Conservation (phyloP, 345 rosid genomes). For the Salix purpurea region DNA sequence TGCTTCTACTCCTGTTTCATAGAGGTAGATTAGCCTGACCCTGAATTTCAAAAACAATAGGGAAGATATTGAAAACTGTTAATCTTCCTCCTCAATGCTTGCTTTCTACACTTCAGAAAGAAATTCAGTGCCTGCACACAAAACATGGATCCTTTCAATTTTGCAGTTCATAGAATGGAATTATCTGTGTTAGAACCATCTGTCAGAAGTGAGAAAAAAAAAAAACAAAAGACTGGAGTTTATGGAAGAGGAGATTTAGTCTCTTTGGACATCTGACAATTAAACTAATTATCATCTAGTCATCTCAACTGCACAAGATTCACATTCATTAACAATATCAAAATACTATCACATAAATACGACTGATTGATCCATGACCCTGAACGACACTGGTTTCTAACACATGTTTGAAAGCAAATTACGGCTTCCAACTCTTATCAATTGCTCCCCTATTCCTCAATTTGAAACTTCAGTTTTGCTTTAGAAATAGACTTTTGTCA, state of each 20-base stretch:
- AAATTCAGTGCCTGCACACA: conserved; percentile 18
- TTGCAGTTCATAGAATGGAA: neutral
- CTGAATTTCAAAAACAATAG: conserved; percentile 1
- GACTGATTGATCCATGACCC: neutral
- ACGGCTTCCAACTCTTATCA: neutral
- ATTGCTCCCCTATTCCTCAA: neutral
- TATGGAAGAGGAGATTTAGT: neutral
- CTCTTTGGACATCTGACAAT: neutral
- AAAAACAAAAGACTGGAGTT: neutral
- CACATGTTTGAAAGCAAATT: neutral
- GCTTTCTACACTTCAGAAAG: neutral
- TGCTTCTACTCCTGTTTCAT: neutral
- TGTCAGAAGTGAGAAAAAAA: neutral
- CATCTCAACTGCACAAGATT: neutral
- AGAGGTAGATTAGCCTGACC: neutral
- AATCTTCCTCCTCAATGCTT: neutral
- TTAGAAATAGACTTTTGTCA: neutral
- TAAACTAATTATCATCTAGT: neutral
- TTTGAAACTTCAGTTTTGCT: neutral
- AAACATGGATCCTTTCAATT: neutral
- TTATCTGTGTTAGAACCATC: neutral
- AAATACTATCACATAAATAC: neutral
- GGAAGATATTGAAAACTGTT: conserved; percentile 2
- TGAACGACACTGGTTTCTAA: neutral
- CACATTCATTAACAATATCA: neutral